These are phyloP conservation scores for Penicillium sp. DNA, from an alignment of 2,329 filamentous ascomycete genomes.

Conservation along the genomic window DNA sequence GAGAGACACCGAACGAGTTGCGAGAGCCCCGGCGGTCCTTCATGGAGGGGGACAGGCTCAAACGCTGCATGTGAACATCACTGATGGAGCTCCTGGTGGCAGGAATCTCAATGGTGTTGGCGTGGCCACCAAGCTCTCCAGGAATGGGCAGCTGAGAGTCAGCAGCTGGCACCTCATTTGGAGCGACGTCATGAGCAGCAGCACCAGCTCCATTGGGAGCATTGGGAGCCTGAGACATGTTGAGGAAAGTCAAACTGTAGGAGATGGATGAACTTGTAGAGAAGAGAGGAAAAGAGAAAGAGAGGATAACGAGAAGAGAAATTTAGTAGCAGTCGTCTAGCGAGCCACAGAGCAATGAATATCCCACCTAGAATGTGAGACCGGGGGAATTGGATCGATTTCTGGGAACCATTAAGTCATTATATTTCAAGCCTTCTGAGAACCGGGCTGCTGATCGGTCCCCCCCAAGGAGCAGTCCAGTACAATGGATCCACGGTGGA, in stretches of 20 bases:
- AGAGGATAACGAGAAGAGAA: background rate
- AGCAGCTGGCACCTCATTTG: conserved; percentile 16
- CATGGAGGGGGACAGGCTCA: conserved; percentile 69
- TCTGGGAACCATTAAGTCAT: conserved; percentile 12
- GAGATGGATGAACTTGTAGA: background rate
- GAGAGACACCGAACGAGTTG: conserved; percentile 72
- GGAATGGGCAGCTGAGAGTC: conserved; percentile 40
- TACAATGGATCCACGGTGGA: conserved; percentile 1
- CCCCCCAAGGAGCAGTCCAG: conserved; percentile 26
- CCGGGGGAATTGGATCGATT: background rate
- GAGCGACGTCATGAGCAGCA: conserved; percentile 19
- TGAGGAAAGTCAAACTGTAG: conserved; percentile 29
- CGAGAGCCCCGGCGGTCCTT: conserved; percentile 68
- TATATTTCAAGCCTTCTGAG: conserved; percentile 1
- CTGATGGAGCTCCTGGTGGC: conserved; percentile 68
- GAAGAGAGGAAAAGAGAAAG: background rate
- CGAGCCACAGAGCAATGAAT: conserved; percentile 1
- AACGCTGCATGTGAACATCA: conserved; percentile 72
- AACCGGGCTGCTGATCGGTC: conserved; percentile 13
- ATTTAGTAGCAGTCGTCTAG: background rate
- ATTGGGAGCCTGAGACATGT: conserved; percentile 63
- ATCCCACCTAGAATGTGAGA: background rate
- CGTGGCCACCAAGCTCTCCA: conserved; percentile 34
- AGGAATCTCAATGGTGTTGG: conserved; percentile 67
- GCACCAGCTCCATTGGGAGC: conserved; percentile 52